Base-by-base conservation (phyloP, 73 alveolate genomes). In the Stentor coeruleus region DNA sequence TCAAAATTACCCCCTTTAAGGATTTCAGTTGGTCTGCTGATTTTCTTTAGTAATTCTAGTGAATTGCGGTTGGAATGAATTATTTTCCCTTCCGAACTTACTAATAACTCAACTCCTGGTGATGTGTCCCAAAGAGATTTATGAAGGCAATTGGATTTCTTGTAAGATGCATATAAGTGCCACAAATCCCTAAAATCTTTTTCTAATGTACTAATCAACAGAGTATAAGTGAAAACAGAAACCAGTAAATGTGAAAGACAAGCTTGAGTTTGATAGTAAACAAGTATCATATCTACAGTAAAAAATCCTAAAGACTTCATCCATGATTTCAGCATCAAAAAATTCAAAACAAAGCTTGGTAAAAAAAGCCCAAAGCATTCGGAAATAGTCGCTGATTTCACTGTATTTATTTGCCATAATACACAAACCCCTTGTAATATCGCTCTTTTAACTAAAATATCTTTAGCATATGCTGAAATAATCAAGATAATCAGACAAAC, bases 111-210 rank as follows among this genome's bases (percentile, higher is more conserved):
- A 1, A 31, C 79, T 28, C 37, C 37, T 26, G 79, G 79, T 14
- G 39, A 66, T 28, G 26, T 66, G n/a, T 20, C 37, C n/a, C n/a
- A 66, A 66, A 66, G 37, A 26, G n/a, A 66, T 11, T 66, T 37
- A 66, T 20, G 14, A 66, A 31, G 40, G 1, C 42, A 1, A 33
- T 66, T 20, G 40, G 37, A 31, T 40, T 66, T 66, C 39, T 66
- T 66, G 33, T 66, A 66, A 66, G 42, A 28, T 26, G n/a, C n/a
- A 33, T 66, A 66, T 26, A 66, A 33, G 33, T 20, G 79, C 79
- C 79, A 66, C 37, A 66, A 66, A 33, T 66, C 79, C 14, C 79
- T 20, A 20, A 31, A 20, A 2, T 66, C 79, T 31, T 66, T 66
- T 2, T 66, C 79, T 33, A 66, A 31, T 28, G 33, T 2, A 66